A percentile compares a stretch with the other conserved stretches of the same genome.
Evolutionary conservation across 495 filamentous ascomycete species (phyloP).

Genomic region (Thozetella sp.): DNA sequence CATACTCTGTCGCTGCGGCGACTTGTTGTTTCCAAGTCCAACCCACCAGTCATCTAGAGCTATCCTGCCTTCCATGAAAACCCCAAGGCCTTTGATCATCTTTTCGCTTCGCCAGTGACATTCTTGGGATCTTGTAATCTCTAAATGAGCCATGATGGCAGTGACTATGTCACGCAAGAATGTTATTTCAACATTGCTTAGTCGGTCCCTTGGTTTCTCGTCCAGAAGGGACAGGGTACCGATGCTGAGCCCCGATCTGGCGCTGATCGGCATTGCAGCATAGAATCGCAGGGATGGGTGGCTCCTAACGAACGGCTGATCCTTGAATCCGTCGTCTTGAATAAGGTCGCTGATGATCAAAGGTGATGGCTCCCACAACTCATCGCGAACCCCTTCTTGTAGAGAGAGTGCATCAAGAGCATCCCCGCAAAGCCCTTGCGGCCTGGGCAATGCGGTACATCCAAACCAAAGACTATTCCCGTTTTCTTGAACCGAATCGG

Average conservation of each 20-base stretch:
- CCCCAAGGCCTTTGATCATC: conserved; percentile 36
- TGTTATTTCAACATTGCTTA: conserved; percentile 10
- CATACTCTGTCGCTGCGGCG: no score
- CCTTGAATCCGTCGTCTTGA: conserved; percentile 11
- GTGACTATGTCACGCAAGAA: conserved; percentile 33
- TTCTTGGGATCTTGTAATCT: conserved; percentile 23
- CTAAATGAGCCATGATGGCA: conserved; percentile 40
- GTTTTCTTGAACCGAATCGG: conserved; percentile 4
- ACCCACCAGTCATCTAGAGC: conserved; percentile 31
- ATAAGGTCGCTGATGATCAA: conserved; percentile 15
- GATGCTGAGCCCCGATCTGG: conserved; percentile 13
- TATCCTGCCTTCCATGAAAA: conserved; percentile 35
- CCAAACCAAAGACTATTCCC: conserved; percentile 12
- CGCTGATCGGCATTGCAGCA: conserved; percentile 15
- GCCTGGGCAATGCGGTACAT: conserved; percentile 11
- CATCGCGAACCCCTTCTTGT: background rate
- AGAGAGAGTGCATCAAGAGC: conserved; percentile 9
- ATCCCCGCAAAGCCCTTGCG: conserved; percentile 14
- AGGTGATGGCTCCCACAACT: conserved; percentile 6
- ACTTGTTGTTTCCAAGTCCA: conserved; percentile 12
- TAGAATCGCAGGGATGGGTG: conserved; percentile 16
- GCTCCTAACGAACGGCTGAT: conserved; percentile 13
- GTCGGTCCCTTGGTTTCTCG: conserved; percentile 8
- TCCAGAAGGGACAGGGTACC: conserved; percentile 16
- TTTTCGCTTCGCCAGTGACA: conserved; percentile 30